A percentile compares a stretch with the other conserved stretches of the same genome.
Evolutionary conservation across 441 rosid species (phyloP).

Genomic region (Croton laevigatus): DNA sequence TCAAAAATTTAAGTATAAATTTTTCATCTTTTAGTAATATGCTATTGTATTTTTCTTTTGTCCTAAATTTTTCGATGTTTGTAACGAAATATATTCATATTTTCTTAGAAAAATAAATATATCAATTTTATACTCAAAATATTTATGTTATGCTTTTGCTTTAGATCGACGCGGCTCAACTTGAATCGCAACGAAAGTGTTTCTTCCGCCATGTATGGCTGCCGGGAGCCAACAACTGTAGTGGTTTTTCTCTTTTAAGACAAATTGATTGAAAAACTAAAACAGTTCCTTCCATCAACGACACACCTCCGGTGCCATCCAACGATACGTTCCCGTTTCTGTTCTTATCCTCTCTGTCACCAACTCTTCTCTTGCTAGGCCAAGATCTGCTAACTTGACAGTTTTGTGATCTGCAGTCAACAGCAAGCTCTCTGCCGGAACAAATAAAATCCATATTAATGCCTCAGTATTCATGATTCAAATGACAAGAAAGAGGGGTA

Average conservation of each 20-base stretch:
- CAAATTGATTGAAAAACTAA: not conserved
- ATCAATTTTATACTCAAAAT: too few species aligned
- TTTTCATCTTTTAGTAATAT: too few species aligned
- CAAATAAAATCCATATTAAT: not conserved
- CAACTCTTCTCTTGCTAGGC: constrained; percentile 93
- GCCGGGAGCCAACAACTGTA: too few species aligned
- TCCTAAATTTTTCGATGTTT: too few species aligned
- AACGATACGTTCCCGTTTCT: constrained; percentile 90
- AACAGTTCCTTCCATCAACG: not conserved
- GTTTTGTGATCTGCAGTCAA: constrained; percentile 74
- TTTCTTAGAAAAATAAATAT: too few species aligned
- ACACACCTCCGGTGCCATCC: constrained; percentile 97
- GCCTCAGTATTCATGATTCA: not conserved
- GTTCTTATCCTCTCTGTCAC: constrained; percentile 96
- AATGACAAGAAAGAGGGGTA: not conserved
- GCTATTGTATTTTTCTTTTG: too few species aligned
- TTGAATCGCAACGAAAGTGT: too few species aligned
- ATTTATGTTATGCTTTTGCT: too few species aligned
- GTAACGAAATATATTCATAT: too few species aligned
- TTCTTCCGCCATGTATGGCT: too few species aligned
- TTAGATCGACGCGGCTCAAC: too few species aligned
- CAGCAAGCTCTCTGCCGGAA: constrained; percentile 69
- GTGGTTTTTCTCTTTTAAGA: not conserved
- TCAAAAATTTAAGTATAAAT: too few species aligned
- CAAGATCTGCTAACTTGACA: constrained; percentile 84